Evolutionary conservation across 2,329 filamentous ascomycete genomes (phyloP).

Genomic region (Cladosporium sp.): DNA sequence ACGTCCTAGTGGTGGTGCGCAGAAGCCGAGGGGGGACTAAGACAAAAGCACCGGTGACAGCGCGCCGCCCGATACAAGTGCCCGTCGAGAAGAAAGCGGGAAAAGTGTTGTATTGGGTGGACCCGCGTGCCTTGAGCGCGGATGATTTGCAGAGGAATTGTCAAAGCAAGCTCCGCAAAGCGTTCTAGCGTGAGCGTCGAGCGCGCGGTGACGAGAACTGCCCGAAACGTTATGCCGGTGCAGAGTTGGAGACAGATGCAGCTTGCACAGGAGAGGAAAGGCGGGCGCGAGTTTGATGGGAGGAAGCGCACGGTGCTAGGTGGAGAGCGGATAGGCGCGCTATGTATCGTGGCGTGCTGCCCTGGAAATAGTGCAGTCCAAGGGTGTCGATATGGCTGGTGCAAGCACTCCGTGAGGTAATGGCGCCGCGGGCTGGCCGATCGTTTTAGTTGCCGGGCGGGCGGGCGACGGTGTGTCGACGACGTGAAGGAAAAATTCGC

Average conservation of each 20-base stretch:
- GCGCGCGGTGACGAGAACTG: conserved; percentile 27
- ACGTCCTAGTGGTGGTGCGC: conserved; percentile 34
- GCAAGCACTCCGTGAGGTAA: conserved; percentile 39
- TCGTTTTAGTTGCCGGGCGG: conserved; percentile 35
- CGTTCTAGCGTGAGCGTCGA: conserved; percentile 35
- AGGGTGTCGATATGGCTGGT: conserved; percentile 33
- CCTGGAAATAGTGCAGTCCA: conserved; percentile 42
- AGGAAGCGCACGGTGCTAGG: conserved; percentile 30
- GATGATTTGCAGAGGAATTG: conserved; percentile 51
- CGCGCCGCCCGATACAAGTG: conserved; percentile 41
- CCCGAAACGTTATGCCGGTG: conserved; percentile 35
- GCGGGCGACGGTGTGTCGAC: conserved; percentile 29
- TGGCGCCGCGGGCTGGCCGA: conserved; percentile 33
- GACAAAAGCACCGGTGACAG: conserved; percentile 38
- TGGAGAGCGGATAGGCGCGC: conserved; percentile 32
- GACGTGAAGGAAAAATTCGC: conserved; percentile 29
- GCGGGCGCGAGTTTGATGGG: conserved; percentile 28
- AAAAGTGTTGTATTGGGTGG: conserved; percentile 39
- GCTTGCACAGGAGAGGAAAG: conserved; percentile 32
- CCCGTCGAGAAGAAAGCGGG: conserved; percentile 35
- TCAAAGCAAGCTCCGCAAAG: conserved; percentile 36
- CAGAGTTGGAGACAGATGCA: conserved; percentile 29
- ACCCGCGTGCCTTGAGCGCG: conserved; percentile 44
- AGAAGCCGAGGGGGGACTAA: conserved; percentile 34
- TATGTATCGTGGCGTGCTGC: conserved; percentile 39